Base-by-base conservation (phyloP, 805 yeast species). In the Hanseniaspora meyeri region DNA sequence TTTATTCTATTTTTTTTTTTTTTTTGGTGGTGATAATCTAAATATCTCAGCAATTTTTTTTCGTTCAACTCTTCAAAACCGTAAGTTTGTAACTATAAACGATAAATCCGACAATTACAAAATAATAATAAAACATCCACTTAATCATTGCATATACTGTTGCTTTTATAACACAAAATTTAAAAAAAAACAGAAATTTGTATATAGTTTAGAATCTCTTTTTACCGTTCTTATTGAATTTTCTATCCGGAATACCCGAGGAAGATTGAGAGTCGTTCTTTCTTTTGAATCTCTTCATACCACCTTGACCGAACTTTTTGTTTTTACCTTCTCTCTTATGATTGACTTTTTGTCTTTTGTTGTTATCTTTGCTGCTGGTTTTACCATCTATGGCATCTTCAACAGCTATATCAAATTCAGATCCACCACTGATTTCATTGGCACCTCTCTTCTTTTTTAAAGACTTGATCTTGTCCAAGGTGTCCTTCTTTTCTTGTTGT, bases 401-500 rank as follows among this genome's bases (percentile, higher is more conserved):
- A 62, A 91, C 78, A 46, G 95, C 96, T 64, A 91, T 85, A 67
- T 86, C 88, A 70, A 91, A 90, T 62, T 83, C 90, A 62, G 83
- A 88, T 60, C 77, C 75, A 38, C 61, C 65, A 45, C 62, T 73
- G 59, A 87, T 78, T 62, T 85, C 95, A 61, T 82, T 80, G 60
- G 80, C 78, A 65, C 82, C 82, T 73, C 95, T 82, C 80, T 88
- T 90, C 68, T 85, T 83, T 78, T 87, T 88, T 66, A 93, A 78
- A n/a, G 86, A 77, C 71, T 89, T 90, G 70, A 91, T 87, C 74
- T 85, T 86, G 27, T 90, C 96, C 62, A 91, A 72, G 20, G 96
- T 82, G 27, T 88, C 96, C 67, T 80, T 81, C 83, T 91, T 91
- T 64, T 89, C 93, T 74, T 86, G 83, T 68, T 87, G 95, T 73